Evolutionary conservation across 208 protist genomes (phyloP), one percentile per base, ranked within the genome.

Genomic region (Porcisia deanei): DNA sequence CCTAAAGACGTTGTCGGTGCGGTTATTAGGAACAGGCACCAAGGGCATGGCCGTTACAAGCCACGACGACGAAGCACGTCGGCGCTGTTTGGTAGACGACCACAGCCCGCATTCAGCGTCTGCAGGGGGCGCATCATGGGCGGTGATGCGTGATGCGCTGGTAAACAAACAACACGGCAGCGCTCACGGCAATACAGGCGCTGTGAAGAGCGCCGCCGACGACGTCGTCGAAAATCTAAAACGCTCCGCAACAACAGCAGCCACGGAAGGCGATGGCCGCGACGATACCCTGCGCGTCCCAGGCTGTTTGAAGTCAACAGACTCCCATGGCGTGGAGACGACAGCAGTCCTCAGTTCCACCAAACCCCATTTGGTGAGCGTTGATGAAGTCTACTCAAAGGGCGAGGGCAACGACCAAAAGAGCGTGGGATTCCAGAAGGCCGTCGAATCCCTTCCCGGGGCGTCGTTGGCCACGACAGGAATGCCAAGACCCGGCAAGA

Each of bases 81-180:
- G 14, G 41, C 43, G 8, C 45, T 6, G 0, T 9, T 18, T 30
- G 4, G 63, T 30, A 34, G 34, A 20, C 63, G 34, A 67, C 39
- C 8, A 30, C 39, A n/a, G 7, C 5, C 39, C 14, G n/a, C n/a
- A 67, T 14, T 30, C 63, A 30, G n/a, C 22, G n/a, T 14, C 45
- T 43, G 5, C 64, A 41, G 54, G 55, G 52, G 18, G 14, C 53
- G 34, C 60, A 54, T 58, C 70, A 41, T 81, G 76, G 76, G 18
- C 64, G 14, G 18, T 54, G 53, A 72, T 81, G 70, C 76, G 76
- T 12, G 71, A 81, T 4, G 64, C 61, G 3, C 64, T 81, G 20
- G 0, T 76, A 14, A 39, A 43, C 3, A 43, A 43, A 41, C 18
- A 53, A 64, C 16, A 20, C 6, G 10, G 53, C 14, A 5, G n/a